Evolutionary conservation across 176 grass and related monocot genomes (phyloP), one percentile per base, ranked within the genome.

Genomic region (Avena sativa): DNA sequence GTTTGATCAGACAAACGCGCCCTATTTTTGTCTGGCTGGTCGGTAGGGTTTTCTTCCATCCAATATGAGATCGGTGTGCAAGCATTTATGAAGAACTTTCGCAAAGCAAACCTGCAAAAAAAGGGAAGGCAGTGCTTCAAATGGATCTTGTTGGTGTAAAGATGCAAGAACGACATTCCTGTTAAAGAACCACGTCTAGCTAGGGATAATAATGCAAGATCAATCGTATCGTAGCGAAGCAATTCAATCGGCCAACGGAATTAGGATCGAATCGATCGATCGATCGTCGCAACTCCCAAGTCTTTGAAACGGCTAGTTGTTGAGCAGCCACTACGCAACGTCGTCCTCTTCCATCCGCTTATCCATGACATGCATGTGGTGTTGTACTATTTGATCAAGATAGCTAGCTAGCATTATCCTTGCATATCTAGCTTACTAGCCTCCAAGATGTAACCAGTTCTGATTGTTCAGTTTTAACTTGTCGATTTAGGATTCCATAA

Each of bases 61-160:
- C 26, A 81, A 64, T n/a, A 67, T 61, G n/a, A 61, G 72, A 60
- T 66, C 63, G 13, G 32, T 66, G 12, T 66, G 79, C 64, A 65
- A 44, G 68, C 72, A 90, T 90, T 90, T 82, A 86, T 83, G 72
- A 16, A 43, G 62, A 61, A 47, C 78, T 86, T 86, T 82, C 69
- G 26, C 68, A 48, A 66, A 66, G 5, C 19, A n/a, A 21, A 16
- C 12, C 51, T 26, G 50, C 14, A 11, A 48, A 50, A 10, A 70
- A 28, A 66, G 19, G 6, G 59, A 69, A 49, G 3, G 59, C 12
- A 49, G 2, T 77, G 50, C 83, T 76, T 71, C 13, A 75, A 66
- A 75, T 16, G 16, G 15, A 6, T 63, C 13, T 26, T 40, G 6
- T 36, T 43, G 16, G 0, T 52, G 20, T 12, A 58, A 50, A 71